Percentiles rank a stretch among this genome's conserved stretches.
Conservation (phyloP, 495 filamentous ascomycete genomes). For the Geoglossum glabrum region DNA sequence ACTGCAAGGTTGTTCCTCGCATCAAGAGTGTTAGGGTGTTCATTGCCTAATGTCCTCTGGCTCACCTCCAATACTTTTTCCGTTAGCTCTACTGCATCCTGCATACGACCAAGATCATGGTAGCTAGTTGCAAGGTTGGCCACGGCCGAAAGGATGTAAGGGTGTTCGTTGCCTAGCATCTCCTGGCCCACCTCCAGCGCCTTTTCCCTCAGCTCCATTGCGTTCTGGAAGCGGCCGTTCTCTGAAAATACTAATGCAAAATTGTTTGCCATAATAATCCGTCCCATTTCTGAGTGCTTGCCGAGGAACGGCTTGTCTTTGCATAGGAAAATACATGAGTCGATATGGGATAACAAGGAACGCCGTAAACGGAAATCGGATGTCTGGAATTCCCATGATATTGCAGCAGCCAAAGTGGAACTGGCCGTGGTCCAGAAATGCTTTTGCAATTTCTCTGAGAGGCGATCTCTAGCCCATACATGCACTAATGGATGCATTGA, state of each 20-base stretch:
- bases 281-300: not conserved
- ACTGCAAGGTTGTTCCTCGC: not conserved
- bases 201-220: not conserved
- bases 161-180: not conserved
- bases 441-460: not conserved
- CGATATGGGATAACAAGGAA: not conserved
- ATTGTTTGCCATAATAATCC: not conserved
- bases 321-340: not conserved
- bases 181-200: not conserved
- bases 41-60: not conserved
- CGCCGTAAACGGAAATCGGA: not conserved
- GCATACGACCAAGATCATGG: not conserved
- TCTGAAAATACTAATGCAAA: not conserved
- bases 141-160: not conserved
- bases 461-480: not conserved
- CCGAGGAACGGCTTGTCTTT: not conserved
- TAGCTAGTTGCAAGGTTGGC: not conserved
- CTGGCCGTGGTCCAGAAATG: not conserved
- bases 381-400: not conserved
- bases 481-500: constrained; percentile 14
- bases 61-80: not conserved
- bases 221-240: not conserved
- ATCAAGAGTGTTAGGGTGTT: not conserved
- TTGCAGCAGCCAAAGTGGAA: not conserved
- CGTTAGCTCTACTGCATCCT: not conserved